phyloP scores from a whole-genome alignment of 495 filamentous ascomycete genomes.

The Paragyromitra xinjiangensis region DNA sequence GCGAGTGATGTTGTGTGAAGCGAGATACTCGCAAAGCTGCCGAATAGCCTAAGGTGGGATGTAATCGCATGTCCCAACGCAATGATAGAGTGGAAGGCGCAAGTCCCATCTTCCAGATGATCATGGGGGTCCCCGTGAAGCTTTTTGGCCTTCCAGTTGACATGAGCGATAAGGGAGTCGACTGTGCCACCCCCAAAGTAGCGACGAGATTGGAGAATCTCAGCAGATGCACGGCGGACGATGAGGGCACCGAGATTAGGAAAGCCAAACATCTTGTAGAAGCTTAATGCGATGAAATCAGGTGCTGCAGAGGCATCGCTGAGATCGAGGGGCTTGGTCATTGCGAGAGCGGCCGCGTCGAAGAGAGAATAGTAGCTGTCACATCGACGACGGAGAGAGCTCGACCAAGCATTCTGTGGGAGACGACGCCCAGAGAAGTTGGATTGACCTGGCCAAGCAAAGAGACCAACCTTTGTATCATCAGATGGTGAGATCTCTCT shows the following conservation, averaged over 20 bases:
- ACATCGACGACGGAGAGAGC: slow-evolving; percentile 62
- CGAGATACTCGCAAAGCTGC: slow-evolving; percentile 70
- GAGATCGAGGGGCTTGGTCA: slow-evolving; percentile 72
- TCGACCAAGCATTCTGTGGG: slow-evolving; percentile 67
- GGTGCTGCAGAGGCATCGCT: slow-evolving; percentile 68
- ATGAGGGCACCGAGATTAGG: slow-evolving; percentile 78
- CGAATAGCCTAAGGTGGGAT: slow-evolving; percentile 70
- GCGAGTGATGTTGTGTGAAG: slow-evolving; percentile 69
- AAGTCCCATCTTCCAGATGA: slow-evolving; percentile 77
- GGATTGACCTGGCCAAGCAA: slow-evolving; percentile 80
- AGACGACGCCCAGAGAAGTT: slow-evolving; percentile 79
- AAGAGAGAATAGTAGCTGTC: slow-evolving; percentile 70
- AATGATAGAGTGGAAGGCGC: slow-evolving; percentile 80
- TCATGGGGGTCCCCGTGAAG: slow-evolving; percentile 67
- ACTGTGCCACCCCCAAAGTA: slow-evolving; percentile 85
- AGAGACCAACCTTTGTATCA: slow-evolving; percentile 64
- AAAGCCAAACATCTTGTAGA: slow-evolving; percentile 87
- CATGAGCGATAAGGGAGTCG: slow-evolving; percentile 69
- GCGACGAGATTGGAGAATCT: slow-evolving; percentile 69
- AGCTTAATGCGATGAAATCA: slow-evolving; percentile 75
- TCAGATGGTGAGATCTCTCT: slow-evolving; percentile 1
- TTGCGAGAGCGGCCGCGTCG: slow-evolving; percentile 76
- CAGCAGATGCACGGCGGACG: slow-evolving; percentile 69
- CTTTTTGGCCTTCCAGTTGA: slow-evolving; percentile 73
- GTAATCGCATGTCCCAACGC: slow-evolving; percentile 74